Base-by-base conservation (phyloP, 2,329 filamentous ascomycete species). In the Aureobasidium pullulans region DNA sequence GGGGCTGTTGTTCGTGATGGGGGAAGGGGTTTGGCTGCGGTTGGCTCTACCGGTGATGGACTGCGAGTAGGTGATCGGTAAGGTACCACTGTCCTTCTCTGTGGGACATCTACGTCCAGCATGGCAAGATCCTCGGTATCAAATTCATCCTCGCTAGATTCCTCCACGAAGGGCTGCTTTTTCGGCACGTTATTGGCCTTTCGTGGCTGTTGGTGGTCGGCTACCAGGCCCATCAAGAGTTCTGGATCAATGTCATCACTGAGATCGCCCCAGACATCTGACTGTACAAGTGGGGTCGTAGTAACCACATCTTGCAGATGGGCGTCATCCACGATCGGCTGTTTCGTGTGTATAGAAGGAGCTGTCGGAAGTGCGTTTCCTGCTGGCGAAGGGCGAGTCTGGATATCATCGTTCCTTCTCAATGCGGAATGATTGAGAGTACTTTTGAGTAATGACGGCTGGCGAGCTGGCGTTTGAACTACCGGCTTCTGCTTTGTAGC, bases 401-500 rank as follows among this genome's bases (percentile, higher is more conserved):
- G 50, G 32, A 40, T 28, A 13, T n/a, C 23, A 15, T 32, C 23
- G 15, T 39, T 43, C 29, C n/a, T 15, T 40, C 23, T 57, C 19
- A 43, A 29, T 4, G 43, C 54, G 3, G 43, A 57, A 16, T 48
- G 42, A 32, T 57, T 57, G 16, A 46, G 40, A 13, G 43, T 16
- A 16, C 29, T 47, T 37, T 40, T 36, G 3, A 50, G 31, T 13
- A 44, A 23, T 16, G 59, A 49, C 28, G 44, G 42, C 19, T 53
- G 54, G 53, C 49, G 53, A 23, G 37, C 52, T 60, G 52, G 47
- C 13, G 15, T 15, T 29, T 40, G 46, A 15, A 28, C 3, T 13
- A n/a, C 39, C 8, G 44, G 54, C 15, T 19, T 5, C 36, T 40
- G 43, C 57, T 67, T 64, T 32, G 64, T 53, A 15, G 60, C 50